Conservation (phyloP, 2,329 filamentous ascomycete species). For the Monilinia fructigena region DNA sequence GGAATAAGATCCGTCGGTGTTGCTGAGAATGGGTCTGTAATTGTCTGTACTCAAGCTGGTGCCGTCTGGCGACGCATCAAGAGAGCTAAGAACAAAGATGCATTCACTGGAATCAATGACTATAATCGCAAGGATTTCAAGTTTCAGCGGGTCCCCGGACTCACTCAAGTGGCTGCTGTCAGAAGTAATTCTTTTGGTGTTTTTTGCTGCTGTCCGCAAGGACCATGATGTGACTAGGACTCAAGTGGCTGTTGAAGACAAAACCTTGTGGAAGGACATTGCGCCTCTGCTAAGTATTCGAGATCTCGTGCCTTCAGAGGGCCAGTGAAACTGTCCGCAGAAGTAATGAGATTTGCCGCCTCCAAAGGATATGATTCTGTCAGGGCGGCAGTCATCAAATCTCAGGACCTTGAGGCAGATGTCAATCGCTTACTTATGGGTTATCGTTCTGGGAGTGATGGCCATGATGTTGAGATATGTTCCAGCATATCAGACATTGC, state of each 20-base stretch:
- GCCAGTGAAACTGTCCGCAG: constrained; percentile 44
- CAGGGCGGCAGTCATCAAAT: constrained; percentile 56
- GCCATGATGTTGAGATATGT: constrained; percentile 44
- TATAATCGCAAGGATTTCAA: constrained; percentile 85
- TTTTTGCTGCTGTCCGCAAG: constrained; percentile 83
- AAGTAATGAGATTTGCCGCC: constrained; percentile 46
- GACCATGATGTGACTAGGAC: constrained; percentile 79
- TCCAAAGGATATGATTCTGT: constrained; percentile 54
- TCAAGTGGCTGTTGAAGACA: constrained; percentile 63
- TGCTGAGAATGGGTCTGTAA: constrained; percentile 90
- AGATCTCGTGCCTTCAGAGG: constrained; percentile 51
- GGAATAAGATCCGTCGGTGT: constrained; percentile 84
- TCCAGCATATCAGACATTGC: constrained; percentile 66
- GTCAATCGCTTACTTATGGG: constrained; percentile 51
- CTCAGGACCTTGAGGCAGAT: constrained; percentile 65
- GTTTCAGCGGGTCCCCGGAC: constrained; percentile 83
- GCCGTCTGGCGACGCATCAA: constrained; percentile 90
- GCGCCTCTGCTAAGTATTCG: constrained; percentile 66
- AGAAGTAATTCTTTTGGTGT: constrained; percentile 87
- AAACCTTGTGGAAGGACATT: constrained; percentile 72
- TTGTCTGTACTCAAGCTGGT: constrained; percentile 87
- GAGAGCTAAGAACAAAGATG: constrained; percentile 74
- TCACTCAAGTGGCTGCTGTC: constrained; percentile 81
- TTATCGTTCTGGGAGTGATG: constrained; percentile 42
- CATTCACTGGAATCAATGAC: constrained; percentile 49